Evolutionary conservation across 2,329 filamentous ascomycete species (phyloP), one percentile per base, ranked within the genome.

Genomic region (Scleromitrula shiraiana): DNA sequence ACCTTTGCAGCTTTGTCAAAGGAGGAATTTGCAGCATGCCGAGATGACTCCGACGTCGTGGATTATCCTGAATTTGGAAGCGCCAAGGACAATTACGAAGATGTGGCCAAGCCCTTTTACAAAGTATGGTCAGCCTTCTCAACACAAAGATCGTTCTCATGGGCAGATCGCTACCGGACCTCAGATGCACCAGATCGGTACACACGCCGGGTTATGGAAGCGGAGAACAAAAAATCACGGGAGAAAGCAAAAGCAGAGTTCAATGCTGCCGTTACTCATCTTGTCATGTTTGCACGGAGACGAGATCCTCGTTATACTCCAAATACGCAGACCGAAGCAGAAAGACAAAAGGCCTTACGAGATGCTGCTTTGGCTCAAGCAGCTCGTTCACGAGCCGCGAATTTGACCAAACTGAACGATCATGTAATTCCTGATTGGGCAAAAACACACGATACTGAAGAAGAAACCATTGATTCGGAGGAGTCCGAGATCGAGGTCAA

Each of bases 241-340:
- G 90, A 96, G 17, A 85, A 91, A 45, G 88, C 82, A 2, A 78
- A 85, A 9, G 79, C 84, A 48, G 87, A 95, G 56, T 97, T 95
- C 70, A 97, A 96, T 66, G 89, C 95, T 52, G 85, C 89, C 3
- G 88, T 98, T 24, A 73, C 88, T 49, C 86, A 88, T 6, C 74
- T 98, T 10, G 85, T 97, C 2, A 76, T 82, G 2, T 97, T 97
- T 66, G 85, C 91, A 14, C 83, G 88, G 56, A 97, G 95, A 69
- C 79, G 93, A 27, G 93, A 98, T 63, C 88, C 89, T 0, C 80
- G 93, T 36, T 95, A 88, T 62, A 75, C 85, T 5, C 77, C 82
- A 22, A 91, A 88, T 57, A 78, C 74, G 0, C 85, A 90, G 61
- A 85, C 80, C 15, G 85, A 94, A 59, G 82, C 79, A 9, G 85